Evolutionary conservation across 2,329 filamentous ascomycete genomes (phyloP), one percentile per base, ranked within the genome.

Genomic region (Sporothrix globosa): DNA sequence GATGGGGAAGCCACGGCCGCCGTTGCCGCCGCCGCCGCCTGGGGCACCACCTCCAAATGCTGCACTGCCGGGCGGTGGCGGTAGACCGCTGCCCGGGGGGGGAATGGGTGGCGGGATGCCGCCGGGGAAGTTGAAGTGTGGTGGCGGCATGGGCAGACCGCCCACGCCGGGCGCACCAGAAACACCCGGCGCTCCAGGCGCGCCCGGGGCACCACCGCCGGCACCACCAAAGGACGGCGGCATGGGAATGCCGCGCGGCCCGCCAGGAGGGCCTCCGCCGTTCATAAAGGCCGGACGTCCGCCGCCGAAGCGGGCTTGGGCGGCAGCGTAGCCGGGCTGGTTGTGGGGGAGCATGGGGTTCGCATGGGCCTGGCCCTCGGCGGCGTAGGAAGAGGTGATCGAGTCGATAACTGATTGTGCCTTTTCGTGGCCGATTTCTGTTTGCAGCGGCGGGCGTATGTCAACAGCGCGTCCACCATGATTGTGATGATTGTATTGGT

Each of bases 391-490:
- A 56, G 90, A 92, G 54, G 96, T 98, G 81, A 99, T 99, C 76
- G 91, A 95, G 83, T 99, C 96, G 79, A 99, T 99, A 76, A 99
- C 96, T 66, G 92, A 96, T 82, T 99, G 96, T 72, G 96, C 95
- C 83, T 98, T 97, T 83, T 98, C 96, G 81, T 97, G 95, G 63
- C 95, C 96, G 80, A 99, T 98, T 84, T 98, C 92, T 95, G 77
- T 63, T 46, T 27, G 60, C 27, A 39, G 27, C 14, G 19, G 13
- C 2, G 17, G 46, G 24, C 46, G 71, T 72, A 69, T 69, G 74
- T 61, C 60, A 68, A 69, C 27, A 5, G 11, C n/a, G 19, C 41
- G 6, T 17, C 14, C 10, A 44, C 5, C 34, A 34, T 21, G 10
- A 6, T 54, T 39, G 39, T 41, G 41, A 6, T 6, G 34, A 34